A percentile compares a stretch with the other conserved stretches of the same genome.
Evolutionary conservation across 805 yeast genomes (phyloP).

Genomic region (Groenewaldozyma salmanticensis): DNA sequence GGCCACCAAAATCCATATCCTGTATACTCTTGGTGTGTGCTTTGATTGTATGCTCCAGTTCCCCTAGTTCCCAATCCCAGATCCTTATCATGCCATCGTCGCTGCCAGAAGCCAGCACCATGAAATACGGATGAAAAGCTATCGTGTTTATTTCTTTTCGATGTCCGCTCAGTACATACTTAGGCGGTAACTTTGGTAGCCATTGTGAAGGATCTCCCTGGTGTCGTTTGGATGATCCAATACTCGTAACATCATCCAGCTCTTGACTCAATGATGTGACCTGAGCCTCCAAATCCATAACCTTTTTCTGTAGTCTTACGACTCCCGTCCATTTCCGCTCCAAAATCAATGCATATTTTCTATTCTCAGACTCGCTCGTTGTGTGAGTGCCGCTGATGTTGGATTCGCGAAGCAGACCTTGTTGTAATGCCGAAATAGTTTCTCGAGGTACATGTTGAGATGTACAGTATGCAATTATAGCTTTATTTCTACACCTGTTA

Average conservation of each 20-base stretch:
- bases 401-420: conserved; percentile 1
- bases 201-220: conserved; percentile 32
- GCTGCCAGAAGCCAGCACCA: conserved; percentile 54
- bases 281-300: conserved; percentile 57
- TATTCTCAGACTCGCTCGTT: conserved; percentile 2
- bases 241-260: conserved; percentile 34
- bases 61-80: conserved; percentile 62
- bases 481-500: background rate
- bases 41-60: conserved; percentile 50
- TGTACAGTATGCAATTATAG: background rate
- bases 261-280: conserved; percentile 34
- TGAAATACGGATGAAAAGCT: conserved; percentile 66
- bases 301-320: conserved; percentile 63
- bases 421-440: conserved; percentile 1
- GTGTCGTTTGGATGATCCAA: conserved; percentile 13
- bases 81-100: conserved; percentile 62
- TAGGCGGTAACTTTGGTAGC: conserved; percentile 47
- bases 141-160: conserved; percentile 51
- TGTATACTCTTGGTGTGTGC: conserved; percentile 74
- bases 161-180: conserved; percentile 41
- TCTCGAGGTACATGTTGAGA: background rate
- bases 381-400: conserved; percentile 8
- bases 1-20: conserved; percentile 46
- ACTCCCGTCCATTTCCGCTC: conserved; percentile 87
- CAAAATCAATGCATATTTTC: conserved; percentile 28